A percentile compares a stretch with the other conserved stretches of the same genome.
Evolutionary conservation across 177 flowering plant genomes (phyloP).

Genomic region (Telopea speciosissima): DNA sequence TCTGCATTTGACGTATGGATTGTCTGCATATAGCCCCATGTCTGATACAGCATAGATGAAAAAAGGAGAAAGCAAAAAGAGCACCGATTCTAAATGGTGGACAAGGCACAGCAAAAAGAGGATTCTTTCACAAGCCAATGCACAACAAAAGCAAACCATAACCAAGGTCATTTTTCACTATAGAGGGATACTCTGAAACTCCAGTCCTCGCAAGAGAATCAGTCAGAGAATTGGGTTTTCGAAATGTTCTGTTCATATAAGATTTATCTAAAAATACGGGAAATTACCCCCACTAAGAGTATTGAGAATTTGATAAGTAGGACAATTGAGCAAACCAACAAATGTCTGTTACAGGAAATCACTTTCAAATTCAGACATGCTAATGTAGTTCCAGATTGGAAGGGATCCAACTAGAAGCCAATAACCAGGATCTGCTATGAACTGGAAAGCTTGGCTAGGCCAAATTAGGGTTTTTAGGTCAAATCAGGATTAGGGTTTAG

Average conservation of each 20-base stretch:
- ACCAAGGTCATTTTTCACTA: neutral
- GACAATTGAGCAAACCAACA: neutral
- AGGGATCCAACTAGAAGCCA: too few species aligned
- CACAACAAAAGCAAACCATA: neutral
- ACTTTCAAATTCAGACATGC: neutral
- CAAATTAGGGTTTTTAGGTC: too few species aligned
- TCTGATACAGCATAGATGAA: too few species aligned
- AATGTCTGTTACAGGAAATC: neutral
- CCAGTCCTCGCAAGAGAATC: neutral
- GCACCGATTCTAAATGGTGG: neutral
- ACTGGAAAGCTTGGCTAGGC: too few species aligned
- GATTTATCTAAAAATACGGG: neutral
- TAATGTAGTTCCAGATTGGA: too few species aligned
- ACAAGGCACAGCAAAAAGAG: neutral
- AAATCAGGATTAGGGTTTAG: too few species aligned
- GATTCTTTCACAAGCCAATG: neutral
- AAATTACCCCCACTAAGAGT: neutral
- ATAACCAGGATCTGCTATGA: too few species aligned
- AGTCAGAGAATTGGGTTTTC: neutral
- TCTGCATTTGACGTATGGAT: too few species aligned
- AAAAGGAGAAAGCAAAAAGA: too few species aligned
- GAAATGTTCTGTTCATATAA: neutral
- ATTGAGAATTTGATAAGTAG: neutral
- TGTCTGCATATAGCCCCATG: too few species aligned
- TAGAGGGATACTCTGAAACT: neutral